A percentile compares a stretch with the other conserved stretches of the same genome.
phyloP scores from a whole-genome alignment of 2,329 filamentous ascomycete species.

The Aureobasidium namibiae region DNA sequence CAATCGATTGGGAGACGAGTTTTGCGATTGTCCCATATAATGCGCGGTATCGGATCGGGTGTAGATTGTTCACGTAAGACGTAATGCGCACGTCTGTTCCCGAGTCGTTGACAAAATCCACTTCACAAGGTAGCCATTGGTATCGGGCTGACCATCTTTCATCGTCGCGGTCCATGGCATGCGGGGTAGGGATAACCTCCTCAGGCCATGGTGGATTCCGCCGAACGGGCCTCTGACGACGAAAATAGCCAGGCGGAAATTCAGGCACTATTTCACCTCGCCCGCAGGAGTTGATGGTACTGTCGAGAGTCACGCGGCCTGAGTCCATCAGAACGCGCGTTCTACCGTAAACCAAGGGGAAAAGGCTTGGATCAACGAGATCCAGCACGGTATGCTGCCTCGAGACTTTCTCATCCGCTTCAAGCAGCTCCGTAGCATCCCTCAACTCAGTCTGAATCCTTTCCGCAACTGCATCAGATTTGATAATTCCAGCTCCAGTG shows the following conservation, averaged over 20 bases:
- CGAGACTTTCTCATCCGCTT: neutral
- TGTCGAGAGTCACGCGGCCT: constrained; percentile 10
- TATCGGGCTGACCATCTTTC: neutral
- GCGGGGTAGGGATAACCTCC: neutral
- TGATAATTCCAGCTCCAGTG: neutral
- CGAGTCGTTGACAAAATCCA: constrained; percentile 1
- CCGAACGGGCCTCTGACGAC: neutral
- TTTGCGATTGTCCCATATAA: constrained; percentile 13
- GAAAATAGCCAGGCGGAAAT: neutral
- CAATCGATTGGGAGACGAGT: constrained; percentile 3
- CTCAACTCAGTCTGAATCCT: neutral
- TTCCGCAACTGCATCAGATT: neutral
- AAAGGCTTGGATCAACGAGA: constrained; percentile 15
- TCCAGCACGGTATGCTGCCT: neutral
- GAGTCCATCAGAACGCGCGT: constrained; percentile 16
- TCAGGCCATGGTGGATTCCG: neutral
- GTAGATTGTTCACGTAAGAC: constrained; percentile 16
- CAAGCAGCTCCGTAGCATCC: neutral
- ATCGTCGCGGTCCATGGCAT: neutral
- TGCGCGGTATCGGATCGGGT: neutral
- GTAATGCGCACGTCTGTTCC: constrained; percentile 3
- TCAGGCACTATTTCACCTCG: constrained; percentile 8
- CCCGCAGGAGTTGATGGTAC: constrained; percentile 14
- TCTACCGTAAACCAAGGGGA: constrained; percentile 19
- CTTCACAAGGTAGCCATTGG: constrained; percentile 14